Evolutionary conservation across 164 flowering plant genomes (phyloP).

Genomic region (Piper betle): DNA sequence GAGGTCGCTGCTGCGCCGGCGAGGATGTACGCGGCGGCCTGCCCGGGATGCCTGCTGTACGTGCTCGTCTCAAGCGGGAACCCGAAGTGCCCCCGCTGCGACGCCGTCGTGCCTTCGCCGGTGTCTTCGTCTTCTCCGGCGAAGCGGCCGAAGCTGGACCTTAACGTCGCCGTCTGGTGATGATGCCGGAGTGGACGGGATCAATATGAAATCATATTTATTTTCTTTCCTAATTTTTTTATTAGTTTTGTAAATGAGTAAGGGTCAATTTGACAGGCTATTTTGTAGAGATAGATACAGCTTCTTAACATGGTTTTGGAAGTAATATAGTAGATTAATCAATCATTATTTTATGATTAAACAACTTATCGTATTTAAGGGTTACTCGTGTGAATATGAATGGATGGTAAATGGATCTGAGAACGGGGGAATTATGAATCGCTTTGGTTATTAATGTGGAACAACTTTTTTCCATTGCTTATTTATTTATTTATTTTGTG

Average conservation of each 20-base stretch:
- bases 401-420: too few relatives aligned
- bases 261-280: background rate
- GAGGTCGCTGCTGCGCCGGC: background rate
- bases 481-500: too few relatives aligned
- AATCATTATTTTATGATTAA: too few relatives aligned
- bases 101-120: slow-evolving; percentile 32
- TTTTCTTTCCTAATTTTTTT: background rate
- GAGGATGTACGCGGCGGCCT: slow-evolving; percentile 43
- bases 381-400: too few relatives aligned
- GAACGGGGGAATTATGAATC: too few relatives aligned
- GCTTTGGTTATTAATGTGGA: too few relatives aligned
- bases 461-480: too few relatives aligned
- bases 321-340: background rate
- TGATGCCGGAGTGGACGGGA: background rate
- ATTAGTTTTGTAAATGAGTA: slow-evolving; percentile 1
- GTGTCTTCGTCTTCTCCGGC: too few relatives aligned
- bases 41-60: slow-evolving; percentile 62
- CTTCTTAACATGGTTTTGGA: background rate
- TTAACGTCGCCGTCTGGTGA: slow-evolving; percentile 18
- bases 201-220: background rate
- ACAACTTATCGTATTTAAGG: too few relatives aligned
- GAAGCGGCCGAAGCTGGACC: slow-evolving; percentile 67
- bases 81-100: slow-evolving; percentile 72
- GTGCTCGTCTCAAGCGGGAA: slow-evolving; percentile 47
- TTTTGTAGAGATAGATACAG: background rate